Percentiles rank a stretch among this genome's conserved stretches.
phyloP scores from a whole-genome alignment of 805 yeast species.

The Brettanomyces bruxellensis region DNA sequence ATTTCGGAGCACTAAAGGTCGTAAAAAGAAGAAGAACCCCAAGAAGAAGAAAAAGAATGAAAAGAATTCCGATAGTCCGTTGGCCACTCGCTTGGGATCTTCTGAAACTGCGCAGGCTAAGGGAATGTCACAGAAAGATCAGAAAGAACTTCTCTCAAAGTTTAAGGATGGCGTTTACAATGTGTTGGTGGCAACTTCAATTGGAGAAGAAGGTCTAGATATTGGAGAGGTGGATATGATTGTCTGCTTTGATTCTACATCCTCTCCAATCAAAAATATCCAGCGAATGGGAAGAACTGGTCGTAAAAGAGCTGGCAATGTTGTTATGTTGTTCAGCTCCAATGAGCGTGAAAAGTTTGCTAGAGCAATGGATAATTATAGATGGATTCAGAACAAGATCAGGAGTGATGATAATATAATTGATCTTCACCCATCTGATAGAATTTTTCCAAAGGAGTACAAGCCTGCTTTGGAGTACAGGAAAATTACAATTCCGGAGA shows the following conservation, averaged over 20 bases:
- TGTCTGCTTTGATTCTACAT: constrained; percentile 85
- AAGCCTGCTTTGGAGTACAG: constrained; percentile 50
- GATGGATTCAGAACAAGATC: constrained; percentile 64
- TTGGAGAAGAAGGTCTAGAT: constrained; percentile 98
- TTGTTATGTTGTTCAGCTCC: constrained; percentile 64
- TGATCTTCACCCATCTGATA: constrained; percentile 29
- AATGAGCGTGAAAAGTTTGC: constrained; percentile 75
- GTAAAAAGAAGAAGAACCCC: constrained; percentile 17
- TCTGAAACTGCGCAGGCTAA: constrained; percentile 68
- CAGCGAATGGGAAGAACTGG: constrained; percentile 99
- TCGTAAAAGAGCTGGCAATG: constrained; percentile 82
- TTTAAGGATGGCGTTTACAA: constrained; percentile 71
- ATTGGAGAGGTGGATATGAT: constrained; percentile 96
- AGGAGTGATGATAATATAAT: constrained; percentile 33
- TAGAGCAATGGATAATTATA: constrained; percentile 77
- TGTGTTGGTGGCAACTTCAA: constrained; percentile 87
- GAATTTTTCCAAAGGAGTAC: constrained; percentile 56
- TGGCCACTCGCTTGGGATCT: constrained; percentile 37
- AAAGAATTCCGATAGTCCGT: constrained; percentile 11
- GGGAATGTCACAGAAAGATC: constrained; percentile 89
- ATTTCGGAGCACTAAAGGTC: constrained; percentile 27
- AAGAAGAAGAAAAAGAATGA: constrained; percentile 1
- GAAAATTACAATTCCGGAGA: constrained; percentile 60
- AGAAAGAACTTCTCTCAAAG: constrained; percentile 64
- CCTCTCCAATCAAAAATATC: constrained; percentile 86